Conservation (phyloP, 1,284 basidiomycete species). For the Mycosarcoma maydis region DNA sequence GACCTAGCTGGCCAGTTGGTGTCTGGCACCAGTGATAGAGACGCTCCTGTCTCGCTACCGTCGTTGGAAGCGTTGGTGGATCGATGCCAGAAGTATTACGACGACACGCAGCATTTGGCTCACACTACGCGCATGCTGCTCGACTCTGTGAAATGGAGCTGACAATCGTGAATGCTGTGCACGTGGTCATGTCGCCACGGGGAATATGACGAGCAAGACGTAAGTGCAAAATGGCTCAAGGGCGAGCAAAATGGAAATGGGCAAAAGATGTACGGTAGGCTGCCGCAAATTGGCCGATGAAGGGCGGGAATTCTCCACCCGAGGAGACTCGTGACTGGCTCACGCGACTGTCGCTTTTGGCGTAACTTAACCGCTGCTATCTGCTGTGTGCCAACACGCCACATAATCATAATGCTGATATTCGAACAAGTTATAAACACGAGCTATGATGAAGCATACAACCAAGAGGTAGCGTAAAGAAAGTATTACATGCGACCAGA, state of each 20-base stretch:
- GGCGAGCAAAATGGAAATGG: neutral
- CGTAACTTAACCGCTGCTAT: neutral
- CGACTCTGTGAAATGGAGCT: neutral
- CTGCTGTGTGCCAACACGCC: neutral
- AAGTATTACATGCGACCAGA: too few relatives aligned
- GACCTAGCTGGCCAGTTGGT: neutral
- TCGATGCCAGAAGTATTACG: slow-evolving; percentile 7
- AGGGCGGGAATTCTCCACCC: too few relatives aligned
- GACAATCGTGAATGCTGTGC: neutral
- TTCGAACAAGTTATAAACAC: too few relatives aligned
- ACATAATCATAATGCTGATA: too few relatives aligned
- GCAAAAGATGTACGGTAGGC: neutral
- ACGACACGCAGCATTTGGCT: slow-evolving; percentile 10
- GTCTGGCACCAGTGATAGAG: neutral
- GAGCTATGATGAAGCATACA: too few relatives aligned
- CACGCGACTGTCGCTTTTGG: too few relatives aligned
- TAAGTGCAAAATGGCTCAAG: too few relatives aligned
- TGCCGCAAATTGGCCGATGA: neutral
- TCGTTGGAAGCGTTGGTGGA: slow-evolving; percentile 10
- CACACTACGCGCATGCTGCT: slow-evolving; percentile 7
- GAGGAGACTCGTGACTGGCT: too few relatives aligned
- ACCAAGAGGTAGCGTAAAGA: too few relatives aligned
- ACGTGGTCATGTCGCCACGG: too few relatives aligned
- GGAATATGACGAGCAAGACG: too few relatives aligned
- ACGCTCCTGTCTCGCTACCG: slow-evolving; percentile 6